phyloP scores from a whole-genome alignment of 306 rosid genomes.

The Prunus padus region DNA sequence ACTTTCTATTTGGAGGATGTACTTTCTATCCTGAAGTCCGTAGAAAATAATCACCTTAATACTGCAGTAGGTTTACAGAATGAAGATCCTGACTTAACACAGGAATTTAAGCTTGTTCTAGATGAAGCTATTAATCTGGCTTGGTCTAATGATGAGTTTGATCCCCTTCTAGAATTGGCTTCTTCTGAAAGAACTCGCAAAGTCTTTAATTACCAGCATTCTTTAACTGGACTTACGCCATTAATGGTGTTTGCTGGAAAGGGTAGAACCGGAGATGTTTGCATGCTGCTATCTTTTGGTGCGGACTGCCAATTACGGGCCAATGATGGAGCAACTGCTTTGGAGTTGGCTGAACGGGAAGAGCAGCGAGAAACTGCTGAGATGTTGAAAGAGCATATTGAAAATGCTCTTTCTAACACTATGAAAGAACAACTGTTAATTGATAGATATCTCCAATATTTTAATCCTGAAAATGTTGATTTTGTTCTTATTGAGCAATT shows the following conservation, averaged over 20 bases:
- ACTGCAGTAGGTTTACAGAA: slow-evolving; percentile 28
- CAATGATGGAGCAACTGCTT: slow-evolving; percentile 67
- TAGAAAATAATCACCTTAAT: slow-evolving; percentile 53
- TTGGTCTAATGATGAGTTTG: slow-evolving; percentile 78
- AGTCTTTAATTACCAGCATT: slow-evolving; percentile 79
- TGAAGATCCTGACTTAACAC: slow-evolving; percentile 42
- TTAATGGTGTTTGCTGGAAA: slow-evolving; percentile 90
- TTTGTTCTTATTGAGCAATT: slow-evolving; percentile 65
- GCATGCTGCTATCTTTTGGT: slow-evolving; percentile 82
- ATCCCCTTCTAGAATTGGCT: slow-evolving; percentile 68
- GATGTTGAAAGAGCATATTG: slow-evolving; percentile 53
- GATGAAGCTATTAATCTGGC: slow-evolving; percentile 88
- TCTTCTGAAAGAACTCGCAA: slow-evolving; percentile 51
- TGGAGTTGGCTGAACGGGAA: slow-evolving; percentile 65
- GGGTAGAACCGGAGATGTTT: slow-evolving; percentile 77
- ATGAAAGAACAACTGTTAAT: slow-evolving; percentile 43
- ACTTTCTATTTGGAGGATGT: slow-evolving; percentile 84
- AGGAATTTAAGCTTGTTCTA: slow-evolving; percentile 62
- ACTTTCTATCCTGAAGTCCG: slow-evolving; percentile 58
- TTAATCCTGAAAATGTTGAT: slow-evolving; percentile 70
- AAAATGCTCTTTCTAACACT: slow-evolving; percentile 46
- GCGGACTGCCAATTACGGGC: slow-evolving; percentile 64
- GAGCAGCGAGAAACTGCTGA: slow-evolving; percentile 59
- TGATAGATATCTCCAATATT: slow-evolving; percentile 52
- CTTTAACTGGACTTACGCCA: slow-evolving; percentile 67